Conservation (phyloP, 495 filamentous ascomycete genomes). For the Aspergillus ellipticus region DNA sequence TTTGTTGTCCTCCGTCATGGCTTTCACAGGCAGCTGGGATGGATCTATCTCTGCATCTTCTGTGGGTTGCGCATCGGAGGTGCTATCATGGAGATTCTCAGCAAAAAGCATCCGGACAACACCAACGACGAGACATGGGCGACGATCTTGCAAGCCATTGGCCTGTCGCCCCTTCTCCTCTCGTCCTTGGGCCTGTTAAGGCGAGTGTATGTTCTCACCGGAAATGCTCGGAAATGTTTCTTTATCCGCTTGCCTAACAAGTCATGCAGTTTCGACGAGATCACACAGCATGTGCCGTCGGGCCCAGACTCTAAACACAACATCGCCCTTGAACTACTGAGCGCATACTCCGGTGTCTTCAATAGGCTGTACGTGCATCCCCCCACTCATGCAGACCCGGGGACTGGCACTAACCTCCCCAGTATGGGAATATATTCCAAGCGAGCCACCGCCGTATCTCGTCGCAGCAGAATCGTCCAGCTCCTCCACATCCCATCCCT, state of each 20-base stretch:
- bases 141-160: constrained; percentile 13
- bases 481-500: constrained; percentile 17
- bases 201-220: constrained; percentile 17
- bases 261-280: constrained; percentile 12
- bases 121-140: constrained; percentile 14
- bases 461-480: constrained; percentile 12
- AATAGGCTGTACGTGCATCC: not conserved
- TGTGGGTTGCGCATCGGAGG: constrained; percentile 13
- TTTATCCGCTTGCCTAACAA: not conserved
- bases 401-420: not conserved
- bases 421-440: constrained; percentile 9
- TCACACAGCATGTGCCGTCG: not conserved
- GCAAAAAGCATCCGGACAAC: constrained; percentile 13
- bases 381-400: not conserved
- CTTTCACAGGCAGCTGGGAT: constrained; percentile 16
- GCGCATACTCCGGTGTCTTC: not conserved
- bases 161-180: constrained; percentile 16
- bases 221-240: too few species aligned
- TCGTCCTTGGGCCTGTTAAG: constrained; percentile 15
- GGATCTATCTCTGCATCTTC: constrained; percentile 20
- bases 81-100: constrained; percentile 13
- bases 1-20: constrained; percentile 13
- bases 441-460: constrained; percentile 13
- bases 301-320: not conserved
- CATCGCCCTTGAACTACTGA: not conserved